Percentiles rank a stretch among this genome's conserved stretches.
Conservation (phyloP, 805 yeast genomes). For the Tetrapisispora taiwanensis region DNA sequence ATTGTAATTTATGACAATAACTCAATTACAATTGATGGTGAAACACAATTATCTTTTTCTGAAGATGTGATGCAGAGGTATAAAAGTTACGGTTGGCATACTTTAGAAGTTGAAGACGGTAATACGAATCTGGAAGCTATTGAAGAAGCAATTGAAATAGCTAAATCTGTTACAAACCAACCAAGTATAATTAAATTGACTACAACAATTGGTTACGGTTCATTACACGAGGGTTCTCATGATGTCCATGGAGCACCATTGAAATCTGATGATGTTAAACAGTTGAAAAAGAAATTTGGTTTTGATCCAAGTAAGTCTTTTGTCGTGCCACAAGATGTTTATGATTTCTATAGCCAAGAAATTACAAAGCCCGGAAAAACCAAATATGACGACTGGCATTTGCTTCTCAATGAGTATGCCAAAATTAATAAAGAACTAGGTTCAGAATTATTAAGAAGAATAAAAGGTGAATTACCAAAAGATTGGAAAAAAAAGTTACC, state of each 20-base stretch:
- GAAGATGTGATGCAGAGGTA: conserved; percentile 83
- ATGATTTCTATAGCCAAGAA: conserved; percentile 48
- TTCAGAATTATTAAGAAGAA: conserved; percentile 72
- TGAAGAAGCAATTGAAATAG: conserved; percentile 64
- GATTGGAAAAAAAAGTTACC: conserved; percentile 77
- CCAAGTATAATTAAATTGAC: conserved; percentile 83
- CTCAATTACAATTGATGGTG: conserved; percentile 94
- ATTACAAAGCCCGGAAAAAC: conserved; percentile 53
- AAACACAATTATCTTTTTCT: conserved; percentile 79
- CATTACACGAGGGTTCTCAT: conserved; percentile 73
- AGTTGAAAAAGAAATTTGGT: conserved; percentile 74
- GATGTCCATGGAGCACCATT: conserved; percentile 95
- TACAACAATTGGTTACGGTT: conserved; percentile 93
- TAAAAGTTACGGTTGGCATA: conserved; percentile 92
- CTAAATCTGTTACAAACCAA: conserved; percentile 64
- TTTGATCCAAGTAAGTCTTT: conserved; percentile 80
- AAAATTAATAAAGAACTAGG: conserved; percentile 68
- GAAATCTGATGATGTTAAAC: conserved; percentile 84
- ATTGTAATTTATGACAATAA: conserved; percentile 95
- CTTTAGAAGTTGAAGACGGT: conserved; percentile 66
- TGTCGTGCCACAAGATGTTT: conserved; percentile 73
- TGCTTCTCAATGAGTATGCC: conserved; percentile 48
- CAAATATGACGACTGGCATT: conserved; percentile 68
- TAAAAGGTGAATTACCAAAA: conserved; percentile 65
- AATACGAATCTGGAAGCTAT: conserved; percentile 68